Percentiles rank a stretch among this genome's conserved stretches.
These are phyloP conservation scores for Naganishia antarctica DNA, from an alignment of 768 basidiomycete species.

Conservation along the genomic window DNA sequence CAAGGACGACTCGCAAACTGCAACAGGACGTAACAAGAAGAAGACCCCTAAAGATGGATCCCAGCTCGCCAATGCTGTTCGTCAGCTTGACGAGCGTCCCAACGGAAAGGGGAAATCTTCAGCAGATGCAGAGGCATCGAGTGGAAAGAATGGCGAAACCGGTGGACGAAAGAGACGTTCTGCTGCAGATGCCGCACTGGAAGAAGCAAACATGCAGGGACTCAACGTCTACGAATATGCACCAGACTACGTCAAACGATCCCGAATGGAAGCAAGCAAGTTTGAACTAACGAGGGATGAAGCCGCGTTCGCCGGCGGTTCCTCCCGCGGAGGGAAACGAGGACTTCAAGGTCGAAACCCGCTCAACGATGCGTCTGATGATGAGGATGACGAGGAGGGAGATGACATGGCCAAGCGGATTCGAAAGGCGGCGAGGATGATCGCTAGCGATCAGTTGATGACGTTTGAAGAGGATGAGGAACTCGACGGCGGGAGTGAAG, in stretches of 20 bases:
- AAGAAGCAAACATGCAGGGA: slow-evolving; percentile 19
- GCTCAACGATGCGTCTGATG: slow-evolving; percentile 38
- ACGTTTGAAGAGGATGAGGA: slow-evolving; percentile 42
- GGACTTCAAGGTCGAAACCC: slow-evolving; percentile 16
- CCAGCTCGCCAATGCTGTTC: not conserved
- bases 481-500: slow-evolving; percentile 35
- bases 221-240: slow-evolving; percentile 25
- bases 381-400: slow-evolving; percentile 49
- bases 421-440: slow-evolving; percentile 46
- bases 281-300: slow-evolving; percentile 33
- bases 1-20: slow-evolving; percentile 4
- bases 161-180: slow-evolving; percentile 1
- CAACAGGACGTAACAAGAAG: slow-evolving; percentile 15
- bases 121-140: too few relatives aligned
- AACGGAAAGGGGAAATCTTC: slow-evolving; percentile 1
- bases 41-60: slow-evolving; percentile 1
- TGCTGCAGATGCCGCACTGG: slow-evolving; percentile 5
- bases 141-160: not conserved
- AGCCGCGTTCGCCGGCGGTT: slow-evolving; percentile 19
- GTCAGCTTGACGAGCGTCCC: not conserved
- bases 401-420: slow-evolving; percentile 48
- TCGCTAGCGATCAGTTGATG: slow-evolving; percentile 42
- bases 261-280: slow-evolving; percentile 15
- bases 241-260: slow-evolving; percentile 12
- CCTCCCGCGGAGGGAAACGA: slow-evolving; percentile 13